Evolutionary conservation across 768 basidiomycete genomes (phyloP), one percentile per base, ranked within the genome.

Genomic region (Tylopilus felleus): DNA sequence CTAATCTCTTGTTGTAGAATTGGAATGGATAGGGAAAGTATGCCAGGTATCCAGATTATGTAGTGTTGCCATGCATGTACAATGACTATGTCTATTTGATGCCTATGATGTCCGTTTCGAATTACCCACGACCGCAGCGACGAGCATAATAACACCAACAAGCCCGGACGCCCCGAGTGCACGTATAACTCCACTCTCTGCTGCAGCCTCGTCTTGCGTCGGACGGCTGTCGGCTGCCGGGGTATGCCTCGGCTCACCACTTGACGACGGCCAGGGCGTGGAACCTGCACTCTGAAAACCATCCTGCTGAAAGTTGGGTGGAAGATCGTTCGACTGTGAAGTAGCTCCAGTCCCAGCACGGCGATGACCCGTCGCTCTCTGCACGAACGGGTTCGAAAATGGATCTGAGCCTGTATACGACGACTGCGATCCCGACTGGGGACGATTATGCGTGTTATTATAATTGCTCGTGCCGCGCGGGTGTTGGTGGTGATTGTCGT

Each of bases 121-220:
- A 54, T 31, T 44, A 41, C 53, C 43, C 9, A 51, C 49, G 16
- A 65, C 44, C 16, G 63, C 53, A 22, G 69, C 39, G 28, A 68
- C 43, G 23, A 71, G 60, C 43, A 68, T 42, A 29, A 68, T 71
- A 21, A 71, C 22, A 10, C 59, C 57, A 19, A 71, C 50, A 4
- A 68, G 58, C 3, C 64, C 67, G 12, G 69, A 60, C n/a, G 67
- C 69, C 0, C 61, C 66, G 17, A 68, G 62, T 10, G 60, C 64
- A 9, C 67, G 67, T 47, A 66, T 43, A 14, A 59, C 7, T 13
- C 56, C 57, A 22, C 69, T 68, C 57, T 70, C 55, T n/a, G 56
- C 58, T 14, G 67, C 56, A 46, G 49, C 64, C 8, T 59, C 58
- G 31, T 68, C 69, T 12, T 51, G 59, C 3, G 62, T 58, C 19